Percentiles rank a stretch among this genome's conserved stretches.
Conservation (phyloP, 129 eudicot species). For the Flaveria linearis region DNA sequence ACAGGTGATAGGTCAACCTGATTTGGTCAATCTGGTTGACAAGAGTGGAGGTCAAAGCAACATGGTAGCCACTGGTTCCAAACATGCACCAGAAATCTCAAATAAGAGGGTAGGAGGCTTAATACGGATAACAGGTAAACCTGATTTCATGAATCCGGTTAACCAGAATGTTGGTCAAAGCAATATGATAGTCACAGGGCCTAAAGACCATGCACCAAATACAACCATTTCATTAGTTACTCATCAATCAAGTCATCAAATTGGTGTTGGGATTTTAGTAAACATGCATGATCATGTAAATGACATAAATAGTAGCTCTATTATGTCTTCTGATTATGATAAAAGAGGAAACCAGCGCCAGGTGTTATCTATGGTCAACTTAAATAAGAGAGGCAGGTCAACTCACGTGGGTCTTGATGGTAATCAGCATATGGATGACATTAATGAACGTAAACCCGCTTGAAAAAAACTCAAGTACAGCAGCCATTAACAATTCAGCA, state of each 20-base stretch:
- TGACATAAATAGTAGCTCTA: conserved; percentile 17
- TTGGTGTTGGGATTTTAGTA: conserved; percentile 50
- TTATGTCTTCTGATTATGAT: conserved; percentile 49
- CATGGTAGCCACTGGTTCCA: neutral
- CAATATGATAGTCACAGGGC: conserved; percentile 23
- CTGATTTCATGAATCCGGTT: conserved; percentile 1
- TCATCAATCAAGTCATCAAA: conserved; percentile 54
- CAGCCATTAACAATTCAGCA: conserved; percentile 63
- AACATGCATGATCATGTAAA: conserved; percentile 52
- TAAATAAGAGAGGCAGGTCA: conserved; percentile 56
- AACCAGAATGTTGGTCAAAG: conserved; percentile 8
- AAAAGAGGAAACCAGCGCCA: conserved; percentile 58
- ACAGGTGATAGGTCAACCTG: conserved; percentile 3
- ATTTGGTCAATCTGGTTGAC: conserved; percentile 3
- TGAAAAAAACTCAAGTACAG: conserved; percentile 59
- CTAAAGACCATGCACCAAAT: conserved; percentile 42
- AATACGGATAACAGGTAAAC: neutral
- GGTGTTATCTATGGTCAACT: conserved; percentile 37
- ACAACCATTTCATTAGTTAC: conserved; percentile 35
- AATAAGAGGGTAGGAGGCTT: neutral
- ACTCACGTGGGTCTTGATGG: conserved; percentile 40
- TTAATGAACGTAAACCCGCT: conserved; percentile 46
- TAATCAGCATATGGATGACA: conserved; percentile 44
- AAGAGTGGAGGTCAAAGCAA: neutral
- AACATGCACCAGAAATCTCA: conserved; percentile 11